Evolutionary conservation across 495 filamentous ascomycete genomes (phyloP).

Genomic region (Chaetomium fimeti): DNA sequence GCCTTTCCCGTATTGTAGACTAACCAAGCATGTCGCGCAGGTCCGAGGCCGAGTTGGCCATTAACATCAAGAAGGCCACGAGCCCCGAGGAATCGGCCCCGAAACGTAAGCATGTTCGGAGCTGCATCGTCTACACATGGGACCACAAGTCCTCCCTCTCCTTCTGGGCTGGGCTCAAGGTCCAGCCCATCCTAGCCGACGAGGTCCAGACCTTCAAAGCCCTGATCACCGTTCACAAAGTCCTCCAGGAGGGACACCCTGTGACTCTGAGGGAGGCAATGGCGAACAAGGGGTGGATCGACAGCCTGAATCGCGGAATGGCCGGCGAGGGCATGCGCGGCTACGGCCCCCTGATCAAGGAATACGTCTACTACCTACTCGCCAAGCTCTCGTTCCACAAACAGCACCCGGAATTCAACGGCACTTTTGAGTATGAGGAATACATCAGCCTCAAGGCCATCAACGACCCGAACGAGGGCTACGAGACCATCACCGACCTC

Average conservation of each 20-base stretch:
- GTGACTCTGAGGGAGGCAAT: slow-evolving; percentile 84
- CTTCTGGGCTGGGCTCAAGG: slow-evolving; percentile 99
- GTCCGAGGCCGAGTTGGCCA: slow-evolving; percentile 87
- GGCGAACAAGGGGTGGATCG: slow-evolving; percentile 84
- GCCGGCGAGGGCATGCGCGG: slow-evolving; percentile 84
- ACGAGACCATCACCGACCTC: slow-evolving; percentile 93
- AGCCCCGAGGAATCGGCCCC: slow-evolving; percentile 93
- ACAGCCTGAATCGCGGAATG: slow-evolving; percentile 84
- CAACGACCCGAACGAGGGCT: slow-evolving; percentile 98
- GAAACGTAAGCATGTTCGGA: slow-evolving; percentile 98
- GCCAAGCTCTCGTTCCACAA: slow-evolving; percentile 92
- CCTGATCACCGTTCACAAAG: slow-evolving; percentile 90
- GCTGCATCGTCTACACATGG: slow-evolving; percentile 98
- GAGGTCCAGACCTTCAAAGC: slow-evolving; percentile 94
- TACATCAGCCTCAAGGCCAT: slow-evolving; percentile 97
- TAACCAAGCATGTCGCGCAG: slow-evolving; percentile 46
- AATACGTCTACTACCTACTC: slow-evolving; percentile 92
- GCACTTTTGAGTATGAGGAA: slow-evolving; percentile 98
- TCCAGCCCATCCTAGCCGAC: slow-evolving; percentile 96
- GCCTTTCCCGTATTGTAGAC: slow-evolving; percentile 8
- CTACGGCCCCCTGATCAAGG: slow-evolving; percentile 86
- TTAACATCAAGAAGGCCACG: slow-evolving; percentile 96
- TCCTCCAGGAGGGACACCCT: slow-evolving; percentile 94
- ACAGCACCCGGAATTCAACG: slow-evolving; percentile 97
- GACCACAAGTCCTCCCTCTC: slow-evolving; percentile 95